Evolutionary conservation across 805 yeast species (phyloP), one percentile per base, ranked within the genome.

Genomic region (Wickerhamiella lipophila): DNA sequence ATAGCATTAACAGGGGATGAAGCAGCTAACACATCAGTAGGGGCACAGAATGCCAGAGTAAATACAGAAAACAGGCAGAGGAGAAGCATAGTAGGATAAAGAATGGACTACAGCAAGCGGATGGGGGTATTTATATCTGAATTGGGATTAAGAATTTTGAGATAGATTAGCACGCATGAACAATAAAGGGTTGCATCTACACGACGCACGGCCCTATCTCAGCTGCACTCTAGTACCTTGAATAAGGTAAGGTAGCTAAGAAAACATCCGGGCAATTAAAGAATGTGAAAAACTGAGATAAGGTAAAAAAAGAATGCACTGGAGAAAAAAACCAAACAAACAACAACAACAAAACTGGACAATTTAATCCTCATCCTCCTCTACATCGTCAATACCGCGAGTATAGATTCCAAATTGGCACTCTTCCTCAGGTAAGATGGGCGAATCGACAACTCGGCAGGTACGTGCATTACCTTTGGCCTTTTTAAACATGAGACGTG

Each of bases 351-450:
- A n/a, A n/a, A n/a, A n/a, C n/a, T n/a, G n/a, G n/a, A n/a, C n/a
- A n/a, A n/a, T n/a, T n/a, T n/a, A n/a, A n/a, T n/a, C n/a, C n/a
- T n/a, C n/a, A n/a, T 71, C 74, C 49, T 81, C 89, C 46, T 83
- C 92, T 45, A 97, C 96, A 68, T 92, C 98, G 50, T 95, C 95
- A 55, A 92, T 80, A 52, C 98, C 98, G 58, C 89, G 96, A 63
- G 86, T 95, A 62, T 88, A 92, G 53, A 92, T 85, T 4, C 96
- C 96, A 69, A 92, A 89, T 6, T 85, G 81, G 58, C 95, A 83
- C 58, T 92, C 97, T 47, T 92, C 79, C 62, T 92, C 97, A 0
- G 98, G 96, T 52, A 92, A 70, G 60, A 96, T 88, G 2, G 98
- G 98, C 52, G 96, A 85, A 64, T 92, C 98, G 58, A 85, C 87